Conservation (phyloP, 495 filamentous ascomycete species). For the Parachaetomium inaequale region DNA sequence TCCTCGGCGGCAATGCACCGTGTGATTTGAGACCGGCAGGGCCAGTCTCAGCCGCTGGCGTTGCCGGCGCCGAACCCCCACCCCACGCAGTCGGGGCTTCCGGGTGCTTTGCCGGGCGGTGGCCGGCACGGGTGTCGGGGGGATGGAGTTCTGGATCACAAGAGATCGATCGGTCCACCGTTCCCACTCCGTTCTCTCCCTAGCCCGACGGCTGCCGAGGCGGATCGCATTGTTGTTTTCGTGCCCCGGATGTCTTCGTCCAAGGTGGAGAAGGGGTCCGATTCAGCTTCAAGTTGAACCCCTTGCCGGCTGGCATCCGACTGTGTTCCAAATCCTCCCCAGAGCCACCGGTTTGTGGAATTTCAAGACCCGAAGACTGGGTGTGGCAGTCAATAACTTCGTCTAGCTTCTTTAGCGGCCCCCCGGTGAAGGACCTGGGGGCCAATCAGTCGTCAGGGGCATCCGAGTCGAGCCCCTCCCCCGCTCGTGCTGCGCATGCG, state of each 20-base stretch:
- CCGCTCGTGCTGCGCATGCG: slow-evolving; percentile 6
- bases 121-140: slow-evolving; percentile 5
- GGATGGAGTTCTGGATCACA: not conserved
- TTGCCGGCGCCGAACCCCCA: not conserved
- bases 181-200: not conserved
- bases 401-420: not conserved
- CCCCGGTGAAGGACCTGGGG: not conserved
- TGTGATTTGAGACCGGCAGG: not conserved
- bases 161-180: not conserved
- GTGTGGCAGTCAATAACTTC: slow-evolving; percentile 6
- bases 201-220: slow-evolving; percentile 4
- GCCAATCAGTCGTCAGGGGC: slow-evolving; percentile 10
- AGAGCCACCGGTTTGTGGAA: slow-evolving; percentile 6
- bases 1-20: not conserved
- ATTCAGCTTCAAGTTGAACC: not conserved
- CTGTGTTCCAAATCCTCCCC: not conserved
- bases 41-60: slow-evolving; percentile 1
- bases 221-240: not conserved
- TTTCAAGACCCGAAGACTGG: slow-evolving; percentile 12
- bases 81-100: not conserved
- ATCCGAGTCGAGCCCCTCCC: not conserved
- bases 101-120: slow-evolving; percentile 6
- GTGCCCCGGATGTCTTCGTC: not conserved
- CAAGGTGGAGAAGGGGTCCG: not conserved
- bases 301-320: not conserved